Base-by-base conservation (phyloP, 495 filamentous ascomycete genomes). In the Penicillium longicatenatum region DNA sequence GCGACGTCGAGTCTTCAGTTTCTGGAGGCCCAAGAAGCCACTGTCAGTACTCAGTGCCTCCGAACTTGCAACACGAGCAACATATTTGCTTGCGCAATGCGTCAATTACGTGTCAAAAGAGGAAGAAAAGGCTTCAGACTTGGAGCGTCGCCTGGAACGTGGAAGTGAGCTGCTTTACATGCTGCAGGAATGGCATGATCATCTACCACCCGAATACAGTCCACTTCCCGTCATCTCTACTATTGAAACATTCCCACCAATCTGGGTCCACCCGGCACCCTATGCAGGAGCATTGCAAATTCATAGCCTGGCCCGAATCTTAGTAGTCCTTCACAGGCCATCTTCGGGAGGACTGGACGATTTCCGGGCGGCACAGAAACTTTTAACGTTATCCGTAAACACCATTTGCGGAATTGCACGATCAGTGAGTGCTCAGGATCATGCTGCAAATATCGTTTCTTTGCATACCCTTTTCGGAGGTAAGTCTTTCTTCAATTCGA, bases 391-490 rank as follows among this genome's bases (percentile, higher is more conserved):
- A 31, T 61, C 61, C 12, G 58, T 61, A 2, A 61, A 57, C 30
- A 68, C 55, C 0, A 68, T 70, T 17, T 70, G 68, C 43, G 68
- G 68, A 0, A 62, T 70, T 50, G 65, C 66, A 14, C 50, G 60
- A 16, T 64, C 59, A n/a, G 43, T 69, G 10, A 44, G 58, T 43
- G 54, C 59, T n/a, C 35, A 61, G 7, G 63, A 71, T 31, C 30
- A 59, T 14, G 52, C 59, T 11, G 68, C 62, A 14, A 62, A 55
- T 21, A 20, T 65, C 19, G 55, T 67, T 11, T 63, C 61, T 26
- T 49, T 71, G 5, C 54, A 71, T n/a, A 67, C 63, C 53, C 44
- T 69, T 24, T 69, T 65, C 57, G 68, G 68, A 56, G 68, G 68
- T 71, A 65, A 48, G 54, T 50, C 4, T 26, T 8, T 21, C 5